These are phyloP conservation scores for Sugiyamaella sp. DNA, from an alignment of 1,139 yeast species.

Conservation along the genomic window DNA sequence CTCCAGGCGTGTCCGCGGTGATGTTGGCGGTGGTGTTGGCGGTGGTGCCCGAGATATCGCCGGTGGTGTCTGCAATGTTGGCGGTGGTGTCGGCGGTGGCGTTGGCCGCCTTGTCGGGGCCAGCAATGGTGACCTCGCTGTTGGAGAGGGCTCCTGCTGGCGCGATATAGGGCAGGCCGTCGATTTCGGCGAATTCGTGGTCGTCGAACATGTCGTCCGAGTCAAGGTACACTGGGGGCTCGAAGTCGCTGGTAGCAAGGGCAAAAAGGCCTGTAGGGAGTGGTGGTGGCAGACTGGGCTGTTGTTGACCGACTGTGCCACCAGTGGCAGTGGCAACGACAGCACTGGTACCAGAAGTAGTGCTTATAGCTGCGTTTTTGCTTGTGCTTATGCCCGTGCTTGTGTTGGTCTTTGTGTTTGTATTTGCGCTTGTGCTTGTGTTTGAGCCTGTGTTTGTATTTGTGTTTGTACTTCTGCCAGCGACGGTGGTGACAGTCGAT, in stretches of 20 bases:
- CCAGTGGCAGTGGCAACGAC: too few relatives aligned
- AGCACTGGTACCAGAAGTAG: too few relatives aligned
- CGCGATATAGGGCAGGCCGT: conserved; percentile 25
- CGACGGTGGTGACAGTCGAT: too few relatives aligned
- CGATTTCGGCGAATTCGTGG: conserved; percentile 26
- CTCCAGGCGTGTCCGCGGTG: background rate
- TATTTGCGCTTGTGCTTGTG: too few relatives aligned
- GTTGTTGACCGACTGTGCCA: too few relatives aligned
- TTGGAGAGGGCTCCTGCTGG: background rate
- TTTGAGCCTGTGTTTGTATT: too few relatives aligned
- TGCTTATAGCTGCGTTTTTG: too few relatives aligned
- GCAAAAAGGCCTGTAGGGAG: background rate
- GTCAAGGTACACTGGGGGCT: conserved; percentile 5
- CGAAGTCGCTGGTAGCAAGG: background rate
- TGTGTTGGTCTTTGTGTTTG: too few relatives aligned
- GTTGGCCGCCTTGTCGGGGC: background rate
- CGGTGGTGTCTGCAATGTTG: background rate
- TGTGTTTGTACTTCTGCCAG: too few relatives aligned
- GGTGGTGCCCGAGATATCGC: background rate
- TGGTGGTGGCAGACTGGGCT: background rate
- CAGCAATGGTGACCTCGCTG: background rate
- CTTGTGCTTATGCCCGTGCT: too few relatives aligned
- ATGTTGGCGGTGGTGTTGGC: background rate
- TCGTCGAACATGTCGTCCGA: conserved; percentile 28
- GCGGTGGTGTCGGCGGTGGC: background rate